phyloP scores from a whole-genome alignment of 2,329 filamentous ascomycete species.

The Paracoccidioides lutzii region DNA sequence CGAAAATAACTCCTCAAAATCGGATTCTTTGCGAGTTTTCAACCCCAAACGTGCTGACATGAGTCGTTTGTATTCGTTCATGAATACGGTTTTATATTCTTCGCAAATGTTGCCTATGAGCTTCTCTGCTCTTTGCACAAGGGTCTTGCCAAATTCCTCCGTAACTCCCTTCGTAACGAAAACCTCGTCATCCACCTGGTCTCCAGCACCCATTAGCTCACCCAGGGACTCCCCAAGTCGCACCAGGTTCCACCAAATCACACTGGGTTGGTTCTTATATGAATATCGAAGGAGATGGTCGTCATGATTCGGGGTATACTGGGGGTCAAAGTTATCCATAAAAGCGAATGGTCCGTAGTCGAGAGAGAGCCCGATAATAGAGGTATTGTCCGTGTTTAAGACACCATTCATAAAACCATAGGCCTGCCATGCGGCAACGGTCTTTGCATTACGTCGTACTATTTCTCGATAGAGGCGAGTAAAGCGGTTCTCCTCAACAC shows the following conservation, averaged over 20 bases:
- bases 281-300: conserved; percentile 76
- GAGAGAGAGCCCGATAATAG: conserved; percentile 72
- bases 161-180: conserved; percentile 63
- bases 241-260: conserved; percentile 98
- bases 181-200: conserved; percentile 53
- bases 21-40: conserved; percentile 51
- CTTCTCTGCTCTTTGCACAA: conserved; percentile 68
- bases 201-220: conserved; percentile 71
- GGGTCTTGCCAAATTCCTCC: conserved; percentile 53
- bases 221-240: conserved; percentile 79
- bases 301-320: conserved; percentile 94
- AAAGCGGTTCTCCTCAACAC: conserved; percentile 71
- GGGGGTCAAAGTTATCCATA: conserved; percentile 89
- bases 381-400: conserved; percentile 95
- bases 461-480: conserved; percentile 78
- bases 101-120: conserved; percentile 70
- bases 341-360: conserved; percentile 97
- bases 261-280: conserved; percentile 85
- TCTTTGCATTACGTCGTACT: conserved; percentile 68
- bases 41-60: conserved; percentile 74
- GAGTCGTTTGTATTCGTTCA: conserved; percentile 75
- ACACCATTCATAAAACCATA: conserved; percentile 99
- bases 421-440: conserved; percentile 88
- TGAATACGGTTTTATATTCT: conserved; percentile 78
- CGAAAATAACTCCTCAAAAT: conserved; percentile 74